These are phyloP conservation scores for Daedalea quercina DNA, from an alignment of 768 basidiomycete species.

Conservation along the genomic window DNA sequence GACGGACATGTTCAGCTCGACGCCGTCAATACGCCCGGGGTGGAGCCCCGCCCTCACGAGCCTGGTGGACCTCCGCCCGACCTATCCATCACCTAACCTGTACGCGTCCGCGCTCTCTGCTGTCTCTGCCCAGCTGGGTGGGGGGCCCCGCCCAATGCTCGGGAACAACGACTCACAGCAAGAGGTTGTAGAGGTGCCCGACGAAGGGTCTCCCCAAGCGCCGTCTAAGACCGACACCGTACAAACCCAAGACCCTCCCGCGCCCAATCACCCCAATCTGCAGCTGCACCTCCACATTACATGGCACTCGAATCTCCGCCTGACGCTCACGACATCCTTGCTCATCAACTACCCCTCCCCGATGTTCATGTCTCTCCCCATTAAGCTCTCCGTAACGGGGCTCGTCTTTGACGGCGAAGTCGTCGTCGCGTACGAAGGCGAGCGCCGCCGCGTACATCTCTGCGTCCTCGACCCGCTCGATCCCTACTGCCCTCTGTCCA, in stretches of 20 bases:
- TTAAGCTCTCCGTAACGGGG: conserved; percentile 88
- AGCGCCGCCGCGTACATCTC: conserved; percentile 73
- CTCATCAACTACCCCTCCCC: conserved; percentile 96
- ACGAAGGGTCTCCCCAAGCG: not conserved
- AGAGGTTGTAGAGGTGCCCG: not conserved
- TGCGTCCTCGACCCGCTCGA: conserved; percentile 87
- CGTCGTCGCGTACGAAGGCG: conserved; percentile 87
- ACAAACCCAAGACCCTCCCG: conserved; percentile 14
- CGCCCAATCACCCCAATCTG: conserved; percentile 55
- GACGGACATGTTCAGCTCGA: conserved; percentile 52
- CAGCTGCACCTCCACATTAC: conserved; percentile 83
- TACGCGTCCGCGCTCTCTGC: conserved; percentile 19
- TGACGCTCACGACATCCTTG: conserved; percentile 87
- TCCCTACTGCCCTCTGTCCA: conserved; percentile 66
- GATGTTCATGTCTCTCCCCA: conserved; percentile 94
- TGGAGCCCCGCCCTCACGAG: conserved; percentile 25
- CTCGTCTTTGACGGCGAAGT: conserved; percentile 83
- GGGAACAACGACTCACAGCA: not conserved
- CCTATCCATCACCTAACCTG: conserved; percentile 19
- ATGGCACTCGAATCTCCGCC: conserved; percentile 83
- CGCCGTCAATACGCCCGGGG: conserved; percentile 39
- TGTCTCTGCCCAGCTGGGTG: conserved; percentile 1
- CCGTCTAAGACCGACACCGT: conserved; percentile 7
- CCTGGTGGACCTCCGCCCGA: conserved; percentile 20
- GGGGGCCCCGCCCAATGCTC: not conserved